Evolutionary conservation across 2,329 filamentous ascomycete species (phyloP).

Genomic region (Fusarium hainanense): DNA sequence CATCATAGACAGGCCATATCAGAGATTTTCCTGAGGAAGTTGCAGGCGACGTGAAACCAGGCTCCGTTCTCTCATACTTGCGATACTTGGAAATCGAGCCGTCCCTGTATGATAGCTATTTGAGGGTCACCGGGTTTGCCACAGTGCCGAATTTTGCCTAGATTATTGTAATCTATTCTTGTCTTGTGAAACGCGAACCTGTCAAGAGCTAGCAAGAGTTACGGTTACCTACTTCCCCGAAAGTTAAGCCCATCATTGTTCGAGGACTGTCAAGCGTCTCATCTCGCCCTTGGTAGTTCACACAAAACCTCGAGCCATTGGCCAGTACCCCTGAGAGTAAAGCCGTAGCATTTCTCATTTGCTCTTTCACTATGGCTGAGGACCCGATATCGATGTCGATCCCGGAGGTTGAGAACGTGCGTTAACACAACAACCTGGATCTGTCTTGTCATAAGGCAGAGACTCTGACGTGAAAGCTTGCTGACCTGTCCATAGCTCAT

Average conservation of each 20-base stretch:
- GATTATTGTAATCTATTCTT: not conserved
- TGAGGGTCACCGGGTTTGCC: not conserved
- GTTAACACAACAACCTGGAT: not conserved
- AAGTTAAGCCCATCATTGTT: not conserved
- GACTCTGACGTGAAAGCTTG: not conserved
- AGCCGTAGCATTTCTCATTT: not conserved
- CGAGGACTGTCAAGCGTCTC: not conserved
- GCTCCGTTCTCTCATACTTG: not conserved
- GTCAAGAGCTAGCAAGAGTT: not conserved
- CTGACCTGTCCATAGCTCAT: constrained; percentile 56
- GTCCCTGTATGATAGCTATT: not conserved
- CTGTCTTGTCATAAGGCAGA: not conserved
- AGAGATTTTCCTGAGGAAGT: not conserved
- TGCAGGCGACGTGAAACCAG: not conserved
- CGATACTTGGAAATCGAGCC: not conserved
- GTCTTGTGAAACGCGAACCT: not conserved
- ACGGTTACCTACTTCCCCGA: not conserved
- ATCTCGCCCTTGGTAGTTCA: not conserved
- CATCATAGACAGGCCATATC: not conserved
- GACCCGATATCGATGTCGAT: constrained; percentile 27
- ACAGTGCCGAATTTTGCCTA: not conserved
- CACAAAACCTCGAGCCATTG: not conserved
- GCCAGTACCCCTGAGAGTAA: not conserved
- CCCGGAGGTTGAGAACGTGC: constrained; percentile 37
- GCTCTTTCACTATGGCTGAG: constrained; percentile 21